Evolutionary conservation across 2,329 filamentous ascomycete genomes (phyloP).

Genomic region (Plenodomus tracheiphilus): DNA sequence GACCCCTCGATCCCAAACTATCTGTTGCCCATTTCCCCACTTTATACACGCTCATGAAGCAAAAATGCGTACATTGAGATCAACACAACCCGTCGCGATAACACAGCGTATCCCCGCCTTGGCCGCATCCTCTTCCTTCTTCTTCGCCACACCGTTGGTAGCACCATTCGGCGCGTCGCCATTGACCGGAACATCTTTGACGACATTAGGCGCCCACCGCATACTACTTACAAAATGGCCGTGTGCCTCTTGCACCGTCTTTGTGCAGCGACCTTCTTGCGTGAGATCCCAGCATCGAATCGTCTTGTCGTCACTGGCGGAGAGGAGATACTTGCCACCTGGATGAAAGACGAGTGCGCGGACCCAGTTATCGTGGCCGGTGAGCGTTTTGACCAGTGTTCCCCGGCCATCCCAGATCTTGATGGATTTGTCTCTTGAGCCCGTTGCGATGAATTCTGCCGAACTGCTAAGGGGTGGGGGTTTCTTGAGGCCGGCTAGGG

Average conservation of each 20-base stretch:
- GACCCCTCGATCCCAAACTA: too few relatives aligned
- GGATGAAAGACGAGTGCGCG: slow-evolving; percentile 86
- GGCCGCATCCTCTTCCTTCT: slow-evolving; percentile 56
- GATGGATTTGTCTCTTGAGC: slow-evolving; percentile 87
- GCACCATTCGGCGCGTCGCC: slow-evolving; percentile 48
- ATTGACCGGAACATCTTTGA: slow-evolving; percentile 59
- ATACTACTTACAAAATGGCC: slow-evolving; percentile 85
- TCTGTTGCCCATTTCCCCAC: neutral
- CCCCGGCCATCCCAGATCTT: slow-evolving; percentile 86
- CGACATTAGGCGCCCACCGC: slow-evolving; percentile 79
- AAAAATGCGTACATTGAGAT: slow-evolving; percentile 78
- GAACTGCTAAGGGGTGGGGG: slow-evolving; percentile 72
- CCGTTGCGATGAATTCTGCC: slow-evolving; percentile 88
- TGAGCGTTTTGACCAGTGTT: slow-evolving; percentile 78
- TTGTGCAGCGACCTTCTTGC: slow-evolving; percentile 89
- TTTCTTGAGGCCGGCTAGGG: slow-evolving; percentile 81
- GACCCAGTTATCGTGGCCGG: slow-evolving; percentile 95
- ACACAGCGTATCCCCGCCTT: slow-evolving; percentile 75
- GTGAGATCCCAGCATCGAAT: slow-evolving; percentile 90
- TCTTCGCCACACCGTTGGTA: slow-evolving; percentile 53
- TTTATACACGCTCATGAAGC: slow-evolving; percentile 59
- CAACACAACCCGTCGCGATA: slow-evolving; percentile 84
- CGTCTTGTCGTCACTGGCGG: slow-evolving; percentile 86
- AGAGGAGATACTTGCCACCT: slow-evolving; percentile 85
- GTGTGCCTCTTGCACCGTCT: slow-evolving; percentile 75